Conservation (phyloP, 2,329 filamentous ascomycete species). For the Didymella segeticola region DNA sequence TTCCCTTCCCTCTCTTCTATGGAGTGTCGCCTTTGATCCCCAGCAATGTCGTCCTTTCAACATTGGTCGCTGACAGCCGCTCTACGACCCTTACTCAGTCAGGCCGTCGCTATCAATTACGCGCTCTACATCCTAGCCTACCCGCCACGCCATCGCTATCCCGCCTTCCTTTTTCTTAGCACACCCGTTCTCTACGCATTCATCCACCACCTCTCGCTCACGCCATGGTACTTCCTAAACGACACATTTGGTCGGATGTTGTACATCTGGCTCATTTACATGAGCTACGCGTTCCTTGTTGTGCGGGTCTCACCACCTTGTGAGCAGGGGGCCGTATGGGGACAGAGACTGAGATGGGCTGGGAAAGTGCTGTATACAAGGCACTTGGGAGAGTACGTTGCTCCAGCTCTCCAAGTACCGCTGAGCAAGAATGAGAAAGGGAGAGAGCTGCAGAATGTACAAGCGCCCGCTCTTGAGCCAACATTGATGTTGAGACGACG, state of each 20-base stretch:
- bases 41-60: background rate
- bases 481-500: background rate
- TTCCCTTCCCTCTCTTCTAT: background rate
- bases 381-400: background rate
- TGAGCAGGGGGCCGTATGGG: background rate
- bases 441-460: no score
- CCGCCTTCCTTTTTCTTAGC: constrained; percentile 16
- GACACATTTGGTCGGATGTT: constrained; percentile 26
- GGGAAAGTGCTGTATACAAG: constrained; percentile 1
- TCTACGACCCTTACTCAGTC: background rate
- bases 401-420: no score
- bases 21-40: background rate
- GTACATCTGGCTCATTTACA: constrained; percentile 29
- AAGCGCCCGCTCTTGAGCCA: background rate
- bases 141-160: constrained; percentile 18
- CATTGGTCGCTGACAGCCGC: background rate
- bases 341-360: background rate
- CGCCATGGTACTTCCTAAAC: constrained; percentile 7
- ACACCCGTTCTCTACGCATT: constrained; percentile 24
- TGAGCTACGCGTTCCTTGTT: constrained; percentile 23
- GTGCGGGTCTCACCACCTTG: constrained; percentile 11
- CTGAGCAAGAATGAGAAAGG: background rate
- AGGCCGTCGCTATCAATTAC: constrained; percentile 2
- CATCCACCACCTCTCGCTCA: constrained; percentile 2
- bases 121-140: constrained; percentile 25